These are phyloP conservation scores for Camellia oleifera DNA, from an alignment of 179 eudicot genomes.

Conservation along the genomic window DNA sequence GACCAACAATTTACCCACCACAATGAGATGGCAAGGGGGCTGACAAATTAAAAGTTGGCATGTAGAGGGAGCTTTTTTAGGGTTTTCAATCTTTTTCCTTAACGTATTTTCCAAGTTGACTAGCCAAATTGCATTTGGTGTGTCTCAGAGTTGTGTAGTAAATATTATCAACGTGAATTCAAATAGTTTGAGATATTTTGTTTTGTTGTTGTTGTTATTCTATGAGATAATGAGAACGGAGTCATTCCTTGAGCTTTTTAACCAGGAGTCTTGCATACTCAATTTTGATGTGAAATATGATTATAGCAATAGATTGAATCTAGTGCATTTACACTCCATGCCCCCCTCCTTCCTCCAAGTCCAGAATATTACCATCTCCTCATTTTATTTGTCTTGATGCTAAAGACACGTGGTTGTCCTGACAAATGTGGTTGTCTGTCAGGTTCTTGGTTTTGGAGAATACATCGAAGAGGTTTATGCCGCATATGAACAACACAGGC, in stretches of 20 bases:
- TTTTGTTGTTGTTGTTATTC: neutral
- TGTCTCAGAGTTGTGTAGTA: too few relatives aligned
- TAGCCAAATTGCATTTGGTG: too few relatives aligned
- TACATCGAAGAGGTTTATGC: constrained; percentile 88
- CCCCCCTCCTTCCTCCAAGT: neutral
- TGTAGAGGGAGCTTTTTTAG: too few relatives aligned
- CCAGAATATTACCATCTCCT: neutral
- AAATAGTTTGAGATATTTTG: neutral
- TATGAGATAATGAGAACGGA: neutral
- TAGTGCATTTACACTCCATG: neutral
- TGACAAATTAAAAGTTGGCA: too few relatives aligned
- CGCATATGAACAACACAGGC: constrained; percentile 94
- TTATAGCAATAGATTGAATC: neutral
- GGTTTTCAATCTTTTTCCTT: neutral
- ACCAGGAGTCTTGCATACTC: neutral
- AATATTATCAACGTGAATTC: neutral
- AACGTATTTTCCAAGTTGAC: neutral
- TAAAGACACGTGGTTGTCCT: neutral
- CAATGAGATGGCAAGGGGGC: too few relatives aligned
- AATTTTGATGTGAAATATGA: neutral
- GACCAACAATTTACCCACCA: too few relatives aligned
- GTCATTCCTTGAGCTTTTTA: neutral
- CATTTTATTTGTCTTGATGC: neutral
- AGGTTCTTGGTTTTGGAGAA: constrained; percentile 97
- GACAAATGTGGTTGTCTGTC: constrained; percentile 22